Percentiles rank a stretch among this genome's conserved stretches.
These are phyloP conservation scores for Stephania japonica DNA, from an alignment of 164 flowering plant species.

Conservation along the genomic window DNA sequence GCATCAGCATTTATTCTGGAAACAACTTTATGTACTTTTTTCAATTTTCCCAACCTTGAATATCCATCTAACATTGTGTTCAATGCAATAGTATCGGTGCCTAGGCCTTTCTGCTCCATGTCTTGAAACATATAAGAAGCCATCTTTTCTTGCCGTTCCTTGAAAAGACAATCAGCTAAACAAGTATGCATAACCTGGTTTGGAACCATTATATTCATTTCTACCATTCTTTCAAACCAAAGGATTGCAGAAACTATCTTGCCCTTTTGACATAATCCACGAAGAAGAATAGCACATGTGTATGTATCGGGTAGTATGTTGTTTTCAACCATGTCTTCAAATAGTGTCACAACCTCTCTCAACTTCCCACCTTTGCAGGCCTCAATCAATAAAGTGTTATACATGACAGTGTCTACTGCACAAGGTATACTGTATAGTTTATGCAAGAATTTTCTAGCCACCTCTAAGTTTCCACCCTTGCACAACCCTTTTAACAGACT, in stretches of 20 bases:
- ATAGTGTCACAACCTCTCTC: conserved; percentile 37
- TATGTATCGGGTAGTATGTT: conserved; percentile 54
- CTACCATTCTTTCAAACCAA: conserved; percentile 29
- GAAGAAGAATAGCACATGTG: conserved; percentile 49
- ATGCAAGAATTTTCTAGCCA: conserved; percentile 42
- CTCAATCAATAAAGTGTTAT: conserved; percentile 52
- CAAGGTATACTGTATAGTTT: conserved; percentile 38
- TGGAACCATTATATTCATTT: conserved; percentile 25
- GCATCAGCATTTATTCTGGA: conserved; percentile 26
- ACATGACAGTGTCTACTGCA: conserved; percentile 44
- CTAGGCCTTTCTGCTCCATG: conserved; percentile 36
- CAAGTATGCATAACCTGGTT: conserved; percentile 47
- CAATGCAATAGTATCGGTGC: conserved; percentile 37
- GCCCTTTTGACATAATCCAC: conserved; percentile 54
- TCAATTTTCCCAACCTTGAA: conserved; percentile 49
- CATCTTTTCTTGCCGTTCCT: conserved; percentile 51
- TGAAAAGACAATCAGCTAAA: conserved; percentile 53
- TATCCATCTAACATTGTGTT: conserved; percentile 58
- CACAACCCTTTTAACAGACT: conserved; percentile 68
- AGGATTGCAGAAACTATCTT: conserved; percentile 54
- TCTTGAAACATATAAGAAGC: conserved; percentile 54
- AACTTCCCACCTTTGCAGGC: conserved; percentile 46
- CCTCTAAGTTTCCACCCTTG: conserved; percentile 42
- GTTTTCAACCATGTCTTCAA: conserved; percentile 48
- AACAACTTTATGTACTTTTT: conserved; percentile 26